phyloP scores from a whole-genome alignment of 768 basidiomycete genomes.

The Podaxis rugospora region DNA sequence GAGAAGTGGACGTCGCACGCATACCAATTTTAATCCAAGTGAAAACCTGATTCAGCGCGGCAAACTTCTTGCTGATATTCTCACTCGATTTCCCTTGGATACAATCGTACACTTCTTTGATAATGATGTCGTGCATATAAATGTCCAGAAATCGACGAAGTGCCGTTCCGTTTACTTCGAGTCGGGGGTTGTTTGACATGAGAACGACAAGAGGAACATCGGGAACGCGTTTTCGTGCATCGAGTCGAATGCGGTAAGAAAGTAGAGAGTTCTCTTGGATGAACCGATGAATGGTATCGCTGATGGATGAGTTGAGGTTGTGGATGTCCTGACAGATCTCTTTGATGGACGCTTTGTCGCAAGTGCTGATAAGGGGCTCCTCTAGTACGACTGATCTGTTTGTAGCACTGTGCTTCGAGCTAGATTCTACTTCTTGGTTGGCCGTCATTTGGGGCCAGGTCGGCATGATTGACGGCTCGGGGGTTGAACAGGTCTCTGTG shows the following conservation, averaged over 20 bases:
- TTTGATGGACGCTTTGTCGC: neutral
- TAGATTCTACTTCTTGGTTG: no score
- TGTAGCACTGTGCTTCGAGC: neutral
- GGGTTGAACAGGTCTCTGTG: no score
- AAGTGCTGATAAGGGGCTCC: neutral
- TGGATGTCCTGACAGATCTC: neutral
- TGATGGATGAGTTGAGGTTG: neutral
- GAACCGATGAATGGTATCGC: neutral
- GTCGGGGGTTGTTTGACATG: neutral
- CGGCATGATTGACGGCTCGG: no score
- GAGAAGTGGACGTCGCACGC: no score
- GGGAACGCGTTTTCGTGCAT: no score
- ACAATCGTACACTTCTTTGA: neutral
- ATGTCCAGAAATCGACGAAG: neutral
- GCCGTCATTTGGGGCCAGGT: no score
- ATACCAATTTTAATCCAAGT: neutral
- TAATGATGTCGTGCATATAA: neutral
- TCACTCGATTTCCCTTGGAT: neutral
- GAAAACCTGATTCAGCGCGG: neutral
- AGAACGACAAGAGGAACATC: neutral
- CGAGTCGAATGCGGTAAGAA: neutral
- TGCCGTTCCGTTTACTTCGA: neutral
- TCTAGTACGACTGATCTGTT: neutral
- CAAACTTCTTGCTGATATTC: neutral
- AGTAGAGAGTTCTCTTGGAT: neutral